A percentile compares a stretch with the other conserved stretches of the same genome.
Evolutionary conservation across 306 rosid genomes (phyloP).

Genomic region (Rosa lucieae): DNA sequence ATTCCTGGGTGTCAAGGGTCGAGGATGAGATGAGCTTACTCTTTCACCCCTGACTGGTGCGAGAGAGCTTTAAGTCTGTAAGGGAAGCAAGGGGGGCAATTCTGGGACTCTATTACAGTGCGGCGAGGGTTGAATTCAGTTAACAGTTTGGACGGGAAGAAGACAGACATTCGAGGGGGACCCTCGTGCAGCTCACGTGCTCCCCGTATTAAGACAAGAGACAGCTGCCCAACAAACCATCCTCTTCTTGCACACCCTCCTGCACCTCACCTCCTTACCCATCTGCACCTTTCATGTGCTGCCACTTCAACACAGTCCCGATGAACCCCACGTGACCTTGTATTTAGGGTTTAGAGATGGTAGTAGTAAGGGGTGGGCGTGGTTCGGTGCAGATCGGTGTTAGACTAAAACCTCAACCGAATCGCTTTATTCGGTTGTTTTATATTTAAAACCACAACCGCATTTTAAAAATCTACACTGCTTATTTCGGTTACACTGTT

Average conservation of each 20-base stretch:
- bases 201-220: slow-evolving; percentile 31
- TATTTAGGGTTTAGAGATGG: not conserved
- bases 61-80: not conserved
- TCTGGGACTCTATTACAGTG: not conserved
- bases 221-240: slow-evolving; percentile 48
- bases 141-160: slow-evolving; percentile 38
- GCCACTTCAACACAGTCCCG: slow-evolving; percentile 26
- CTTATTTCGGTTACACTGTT: too few species aligned
- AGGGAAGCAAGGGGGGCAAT: not conserved
- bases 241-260: slow-evolving; percentile 7
- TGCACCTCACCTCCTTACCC: slow-evolving; percentile 26
- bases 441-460: too few species aligned
- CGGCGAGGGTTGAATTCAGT: not conserved
- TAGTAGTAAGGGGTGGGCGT: too few species aligned
- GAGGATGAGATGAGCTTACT: not conserved
- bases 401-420: too few species aligned
- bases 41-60: not conserved
- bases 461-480: too few species aligned
- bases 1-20: not conserved
- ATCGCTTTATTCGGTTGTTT: too few species aligned
- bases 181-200: slow-evolving; percentile 55
- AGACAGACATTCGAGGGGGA: slow-evolving; percentile 54
- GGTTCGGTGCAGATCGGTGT: too few species aligned
- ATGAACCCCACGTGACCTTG: slow-evolving; percentile 37
- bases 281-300: slow-evolving; percentile 22